Evolutionary conservation across 805 yeast species (phyloP), one percentile per base, ranked within the genome.

Genomic region (Saccharomycopsis fodiens): DNA sequence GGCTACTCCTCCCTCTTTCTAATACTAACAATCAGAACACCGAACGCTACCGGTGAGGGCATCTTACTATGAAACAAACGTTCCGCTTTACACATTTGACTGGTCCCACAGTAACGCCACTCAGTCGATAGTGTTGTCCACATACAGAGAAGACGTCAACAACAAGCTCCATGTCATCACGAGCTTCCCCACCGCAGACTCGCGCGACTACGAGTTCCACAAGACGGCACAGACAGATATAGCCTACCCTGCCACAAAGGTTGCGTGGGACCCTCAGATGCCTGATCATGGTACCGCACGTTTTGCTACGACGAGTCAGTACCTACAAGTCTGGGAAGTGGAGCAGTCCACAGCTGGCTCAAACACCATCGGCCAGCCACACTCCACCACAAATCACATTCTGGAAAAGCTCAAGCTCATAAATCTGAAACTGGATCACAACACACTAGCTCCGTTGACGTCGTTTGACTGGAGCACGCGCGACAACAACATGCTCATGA

Each of bases 381-480:
- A 41, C 16, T 3, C 17, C 19, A 13, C 10, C 20, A 34, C 21
- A 6, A 57, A 55, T 32, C 49, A 52, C 35, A 55, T 73, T n/a
- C 57, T 60, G 16, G 74, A 68, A 44, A 65, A 70, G 27, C 57
- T 66, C 13, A 62, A 63, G 16, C 58, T 73, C 35, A 66, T 68
- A 19, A 66, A 63, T 45, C 69, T 68, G 38, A 66, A 67, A 38
- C 73, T 63, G 39, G 59, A 70, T 42, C 70, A 70, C 52, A 68
- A 70, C 57, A 72, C 72, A 17, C 67, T 80, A 41, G 95, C 98
- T 1, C 98, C 98, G 3, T 73, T 93, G 43, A 89, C 97, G 0
- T 80, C 95, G 1, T 86, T 93, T 56, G 96, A 93, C 64, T 93
- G 98, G 97, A 87, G 85, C 65, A 65, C 70, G 31, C 68, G 71